These are phyloP conservation scores for Suillus clintonianus DNA, from an alignment of 768 basidiomycete genomes.

Conservation along the genomic window DNA sequence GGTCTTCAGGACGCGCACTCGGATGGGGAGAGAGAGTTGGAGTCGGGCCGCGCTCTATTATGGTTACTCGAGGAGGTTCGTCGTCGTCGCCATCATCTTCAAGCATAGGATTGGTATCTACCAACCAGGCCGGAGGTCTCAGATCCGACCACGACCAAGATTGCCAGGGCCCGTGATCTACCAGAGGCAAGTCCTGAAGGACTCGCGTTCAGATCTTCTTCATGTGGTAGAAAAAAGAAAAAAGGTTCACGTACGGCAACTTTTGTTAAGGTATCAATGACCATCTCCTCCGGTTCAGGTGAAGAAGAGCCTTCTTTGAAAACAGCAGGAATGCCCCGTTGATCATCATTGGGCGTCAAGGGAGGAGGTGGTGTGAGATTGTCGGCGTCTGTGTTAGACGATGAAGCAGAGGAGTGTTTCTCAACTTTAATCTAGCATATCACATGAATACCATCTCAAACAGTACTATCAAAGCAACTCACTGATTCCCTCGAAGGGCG, in stretches of 20 bases:
- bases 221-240: neutral
- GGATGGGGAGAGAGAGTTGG: constrained; percentile 14
- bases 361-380: constrained; percentile 36
- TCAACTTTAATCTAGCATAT: constrained; percentile 14
- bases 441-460: neutral
- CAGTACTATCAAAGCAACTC: neutral
- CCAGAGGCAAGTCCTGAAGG: constrained; percentile 17
- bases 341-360: constrained; percentile 38
- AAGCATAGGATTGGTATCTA: constrained; percentile 7
- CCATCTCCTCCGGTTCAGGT: constrained; percentile 18
- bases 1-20: constrained; percentile 15
- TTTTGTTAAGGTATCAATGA: constrained; percentile 16
- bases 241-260: constrained; percentile 26
- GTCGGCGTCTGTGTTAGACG: constrained; percentile 32
- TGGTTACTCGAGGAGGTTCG: constrained; percentile 13
- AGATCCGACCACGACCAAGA: constrained; percentile 37
- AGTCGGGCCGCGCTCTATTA: constrained; percentile 15
- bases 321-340: constrained; percentile 16
- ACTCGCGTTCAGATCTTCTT: constrained; percentile 5
- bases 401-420: constrained; percentile 27
- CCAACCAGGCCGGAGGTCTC: constrained; percentile 27
- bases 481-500: constrained; percentile 26
- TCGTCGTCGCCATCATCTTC: constrained; percentile 28
- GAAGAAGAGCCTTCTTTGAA: constrained; percentile 26
- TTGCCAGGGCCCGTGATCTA: constrained; percentile 32